Percentiles rank a stretch among this genome's conserved stretches.
phyloP scores from a whole-genome alignment of 805 yeast genomes.

The Sugiyamaella floridensis region DNA sequence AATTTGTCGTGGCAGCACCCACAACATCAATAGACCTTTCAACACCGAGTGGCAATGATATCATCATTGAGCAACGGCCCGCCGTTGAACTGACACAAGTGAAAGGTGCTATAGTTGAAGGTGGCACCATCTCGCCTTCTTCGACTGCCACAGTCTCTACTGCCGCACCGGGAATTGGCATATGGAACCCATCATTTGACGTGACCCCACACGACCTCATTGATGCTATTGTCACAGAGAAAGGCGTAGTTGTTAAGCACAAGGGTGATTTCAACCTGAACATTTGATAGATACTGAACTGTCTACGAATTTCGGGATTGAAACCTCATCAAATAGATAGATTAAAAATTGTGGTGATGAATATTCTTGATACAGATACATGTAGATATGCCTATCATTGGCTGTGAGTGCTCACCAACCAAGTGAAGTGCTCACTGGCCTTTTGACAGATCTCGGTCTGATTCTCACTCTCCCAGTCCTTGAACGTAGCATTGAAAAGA shows the following conservation, averaged over 20 bases:
- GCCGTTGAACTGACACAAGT: conserved; percentile 68
- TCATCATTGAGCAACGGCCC: conserved; percentile 84
- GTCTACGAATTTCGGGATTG: no score
- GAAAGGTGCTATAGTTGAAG: conserved; percentile 53
- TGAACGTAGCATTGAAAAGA: conserved; percentile 4
- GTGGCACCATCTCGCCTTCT: conserved; percentile 26
- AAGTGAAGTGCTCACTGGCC: conserved; percentile 8
- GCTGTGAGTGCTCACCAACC: conserved; percentile 8
- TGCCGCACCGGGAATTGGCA: conserved; percentile 78
- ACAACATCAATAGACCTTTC: conserved; percentile 76
- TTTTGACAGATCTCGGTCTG: conserved; percentile 6
- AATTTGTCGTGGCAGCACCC: conserved; percentile 93
- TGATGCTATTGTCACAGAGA: conserved; percentile 87
- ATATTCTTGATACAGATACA: background rate
- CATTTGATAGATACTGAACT: background rate
- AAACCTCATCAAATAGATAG: background rate
- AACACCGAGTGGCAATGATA: conserved; percentile 62
- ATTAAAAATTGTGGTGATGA: conserved; percentile 5
- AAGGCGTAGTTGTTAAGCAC: conserved; percentile 48
- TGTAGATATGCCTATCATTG: background rate
- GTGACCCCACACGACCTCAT: conserved; percentile 79
- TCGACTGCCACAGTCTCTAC: conserved; percentile 51
- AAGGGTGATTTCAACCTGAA: conserved; percentile 46
- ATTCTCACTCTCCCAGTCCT: conserved; percentile 15
- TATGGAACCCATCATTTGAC: conserved; percentile 97